Evolutionary conservation across 2,329 filamentous ascomycete genomes (phyloP).

Genomic region (Fusarium poae): DNA sequence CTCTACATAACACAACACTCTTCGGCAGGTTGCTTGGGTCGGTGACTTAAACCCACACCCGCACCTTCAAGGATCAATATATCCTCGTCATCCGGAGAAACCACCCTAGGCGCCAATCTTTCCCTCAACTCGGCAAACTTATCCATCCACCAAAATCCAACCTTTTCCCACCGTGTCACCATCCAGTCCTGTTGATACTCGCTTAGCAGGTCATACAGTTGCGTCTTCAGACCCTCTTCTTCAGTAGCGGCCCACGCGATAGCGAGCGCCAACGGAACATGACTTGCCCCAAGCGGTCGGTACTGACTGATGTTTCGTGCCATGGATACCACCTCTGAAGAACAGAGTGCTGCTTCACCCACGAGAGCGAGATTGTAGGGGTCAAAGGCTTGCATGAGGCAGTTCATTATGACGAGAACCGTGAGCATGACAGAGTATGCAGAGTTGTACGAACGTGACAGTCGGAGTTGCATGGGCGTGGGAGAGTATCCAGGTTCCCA

Average conservation of each 20-base stretch:
- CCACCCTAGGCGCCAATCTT: conserved; percentile 14
- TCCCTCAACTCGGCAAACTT: conserved; percentile 31
- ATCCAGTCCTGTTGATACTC: conserved; percentile 40
- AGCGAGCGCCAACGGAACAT: conserved; percentile 28
- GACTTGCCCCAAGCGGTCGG: conserved; percentile 32
- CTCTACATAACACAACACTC: conserved; percentile 36
- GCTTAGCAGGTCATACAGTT: conserved; percentile 20
- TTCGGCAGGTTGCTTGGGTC: conserved; percentile 4
- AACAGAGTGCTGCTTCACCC: conserved; percentile 27
- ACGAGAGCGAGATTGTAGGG: conserved; percentile 29
- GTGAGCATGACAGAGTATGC: conserved; percentile 29
- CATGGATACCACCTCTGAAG: conserved; percentile 28
- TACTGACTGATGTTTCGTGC: conserved; percentile 25
- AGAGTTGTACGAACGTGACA: conserved; percentile 25
- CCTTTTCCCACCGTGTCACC: conserved; percentile 29
- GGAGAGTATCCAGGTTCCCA: conserved; percentile 22
- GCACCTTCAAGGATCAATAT: conserved; percentile 1
- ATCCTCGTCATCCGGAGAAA: conserved; percentile 3
- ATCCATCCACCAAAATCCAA: conserved; percentile 37
- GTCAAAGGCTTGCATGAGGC: conserved; percentile 40
- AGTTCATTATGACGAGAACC: conserved; percentile 22
- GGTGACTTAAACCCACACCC: not conserved
- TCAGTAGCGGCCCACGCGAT: conserved; percentile 40
- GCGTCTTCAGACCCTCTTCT: conserved; percentile 22
- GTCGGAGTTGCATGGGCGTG: conserved; percentile 26